Base-by-base conservation (phyloP, 2,329 filamentous ascomycete species). In the Emmonsiellopsis sp. region DNA sequence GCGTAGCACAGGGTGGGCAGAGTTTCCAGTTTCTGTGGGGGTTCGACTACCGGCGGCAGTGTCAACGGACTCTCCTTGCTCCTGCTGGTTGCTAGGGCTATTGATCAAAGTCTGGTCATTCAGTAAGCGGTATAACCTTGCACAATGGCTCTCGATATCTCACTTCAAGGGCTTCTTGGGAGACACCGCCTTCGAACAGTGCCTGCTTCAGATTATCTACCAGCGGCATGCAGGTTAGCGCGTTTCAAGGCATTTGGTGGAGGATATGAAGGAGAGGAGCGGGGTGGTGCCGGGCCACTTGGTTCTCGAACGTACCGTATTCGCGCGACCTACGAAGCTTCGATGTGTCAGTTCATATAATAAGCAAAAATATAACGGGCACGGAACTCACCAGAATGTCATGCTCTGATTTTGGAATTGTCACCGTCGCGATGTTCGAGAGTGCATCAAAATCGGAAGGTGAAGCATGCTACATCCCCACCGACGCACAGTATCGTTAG, bases 341-440 rank as follows among this genome's bases (percentile, higher is more conserved):
- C n/a, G 31, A 51, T 11, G 15, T n/a, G 43, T 52, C 46, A 58
- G 48, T 54, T 54, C 26, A 47, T 50, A n/a, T 56, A 58, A 31
- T 50, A 55, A 57, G 56, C 15, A 45, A 32, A 15, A 20, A 51
- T n/a, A 30, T 46, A 9, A 37, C 10, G 13, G 2, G 30, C 7
- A 13, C n/a, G 9, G 45, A 53, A 55, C 76, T 67, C 59, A 83
- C 74, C 56, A 89, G 73, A 48, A 67, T 67, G 49, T 84, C 77
- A 68, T 89, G 81, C 63, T 89, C 83, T 49, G 70, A 66, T 62
- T 76, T 81, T 38, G 79, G 71, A 52, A 89, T 78, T 54, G 74
- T 78, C 46, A 86, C 73, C 57, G 71, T 72, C 26, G 68, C 64
- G 40, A 68, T 51, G 54, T 63, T 59, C 13, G 69, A 61, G 52